Conservation (phyloP, 148 eudicot species). For the Drosera capensis region DNA sequence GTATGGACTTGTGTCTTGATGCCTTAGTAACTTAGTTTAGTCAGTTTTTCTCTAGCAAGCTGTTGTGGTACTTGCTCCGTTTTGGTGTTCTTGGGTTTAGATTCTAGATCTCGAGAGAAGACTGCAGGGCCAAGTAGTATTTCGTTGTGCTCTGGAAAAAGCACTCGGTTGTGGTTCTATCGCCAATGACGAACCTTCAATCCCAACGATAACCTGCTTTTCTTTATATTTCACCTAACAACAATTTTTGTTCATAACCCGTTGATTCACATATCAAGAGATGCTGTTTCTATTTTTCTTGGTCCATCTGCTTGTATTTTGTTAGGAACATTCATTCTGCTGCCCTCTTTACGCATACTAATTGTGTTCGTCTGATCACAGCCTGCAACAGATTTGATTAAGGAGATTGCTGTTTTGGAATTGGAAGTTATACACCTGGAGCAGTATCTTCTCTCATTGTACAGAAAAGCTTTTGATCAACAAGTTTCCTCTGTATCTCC, state of each 20-base stretch:
- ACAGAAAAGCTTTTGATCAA: slow-evolving; percentile 41
- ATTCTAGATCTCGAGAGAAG: slow-evolving; percentile 73
- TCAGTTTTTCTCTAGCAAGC: too few relatives aligned
- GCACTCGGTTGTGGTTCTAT: slow-evolving; percentile 56
- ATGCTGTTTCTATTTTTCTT: too few relatives aligned
- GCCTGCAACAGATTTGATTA: slow-evolving; percentile 49
- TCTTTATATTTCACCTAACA: background rate
- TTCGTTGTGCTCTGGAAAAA: slow-evolving; percentile 60
- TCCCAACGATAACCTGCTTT: slow-evolving; percentile 49
- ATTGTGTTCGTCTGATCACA: slow-evolving; percentile 8
- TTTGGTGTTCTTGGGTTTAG: too few relatives aligned
- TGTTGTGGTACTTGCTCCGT: too few relatives aligned
- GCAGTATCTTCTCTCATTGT: slow-evolving; percentile 54
- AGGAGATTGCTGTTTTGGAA: slow-evolving; percentile 63
- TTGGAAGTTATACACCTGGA: slow-evolving; percentile 59
- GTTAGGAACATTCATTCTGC: background rate
- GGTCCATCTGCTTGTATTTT: background rate
- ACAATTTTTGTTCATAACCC: background rate
- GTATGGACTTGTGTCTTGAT: slow-evolving; percentile 14
- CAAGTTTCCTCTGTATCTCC: slow-evolving; percentile 10
- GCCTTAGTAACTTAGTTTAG: background rate
- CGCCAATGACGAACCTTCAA: slow-evolving; percentile 19
- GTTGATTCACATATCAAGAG: background rate
- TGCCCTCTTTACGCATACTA: background rate
- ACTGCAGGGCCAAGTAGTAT: slow-evolving; percentile 54